Evolutionary conservation across 495 filamentous ascomycete genomes (phyloP).

Genomic region (Penicillium turbatum): DNA sequence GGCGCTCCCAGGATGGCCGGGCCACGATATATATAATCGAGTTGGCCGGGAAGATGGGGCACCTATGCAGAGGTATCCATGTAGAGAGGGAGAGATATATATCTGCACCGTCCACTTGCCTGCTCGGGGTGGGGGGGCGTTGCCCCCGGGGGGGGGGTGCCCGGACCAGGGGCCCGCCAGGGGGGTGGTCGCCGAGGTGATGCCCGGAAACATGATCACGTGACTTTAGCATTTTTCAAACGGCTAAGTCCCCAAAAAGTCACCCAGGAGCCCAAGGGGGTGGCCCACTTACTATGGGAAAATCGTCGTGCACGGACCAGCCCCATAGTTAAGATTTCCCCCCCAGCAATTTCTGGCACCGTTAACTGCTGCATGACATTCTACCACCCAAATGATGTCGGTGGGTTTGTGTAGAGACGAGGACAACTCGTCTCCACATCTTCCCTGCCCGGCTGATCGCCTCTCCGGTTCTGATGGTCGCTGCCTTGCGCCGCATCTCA

Average conservation of each 20-base stretch:
- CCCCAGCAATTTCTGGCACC: slow-evolving; percentile 4
- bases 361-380: neutral
- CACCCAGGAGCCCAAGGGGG: neutral
- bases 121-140: neutral
- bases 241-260: neutral
- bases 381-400: slow-evolving; percentile 8
- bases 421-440: neutral
- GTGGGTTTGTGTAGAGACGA: slow-evolving; percentile 20
- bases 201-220: neutral
- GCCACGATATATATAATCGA: too few species aligned
- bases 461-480: slow-evolving; percentile 4
- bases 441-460: slow-evolving; percentile 6
- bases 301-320: slow-evolving; percentile 5
- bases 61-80: too few species aligned
- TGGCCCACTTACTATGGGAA: neutral
- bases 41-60: too few species aligned
- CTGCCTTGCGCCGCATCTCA: neutral
- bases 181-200: neutral
- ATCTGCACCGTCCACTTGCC: neutral
- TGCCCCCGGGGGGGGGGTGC: neutral
- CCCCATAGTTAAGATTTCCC: slow-evolving; percentile 12
- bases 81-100: too few species aligned
- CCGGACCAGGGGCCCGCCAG: neutral
- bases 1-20: too few species aligned
- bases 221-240: neutral